These are phyloP conservation scores for Solanum virginianum DNA, from an alignment of 257 asterid genomes.

Conservation along the genomic window DNA sequence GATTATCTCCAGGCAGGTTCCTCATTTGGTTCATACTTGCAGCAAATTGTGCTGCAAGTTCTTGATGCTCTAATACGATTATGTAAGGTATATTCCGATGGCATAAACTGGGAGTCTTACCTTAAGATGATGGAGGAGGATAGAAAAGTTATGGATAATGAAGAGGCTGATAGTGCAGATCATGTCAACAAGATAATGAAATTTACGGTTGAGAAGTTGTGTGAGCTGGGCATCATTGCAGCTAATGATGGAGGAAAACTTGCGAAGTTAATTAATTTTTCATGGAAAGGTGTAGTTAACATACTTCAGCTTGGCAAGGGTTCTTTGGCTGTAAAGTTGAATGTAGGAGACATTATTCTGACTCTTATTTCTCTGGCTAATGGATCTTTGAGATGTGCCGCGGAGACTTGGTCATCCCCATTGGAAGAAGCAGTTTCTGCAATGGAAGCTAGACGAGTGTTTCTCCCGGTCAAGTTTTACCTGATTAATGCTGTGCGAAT, in stretches of 20 bases:
- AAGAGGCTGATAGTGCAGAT: conserved; percentile 34
- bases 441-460: conserved; percentile 76
- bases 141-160: conserved; percentile 17
- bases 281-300: conserved; percentile 95
- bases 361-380: conserved; percentile 69
- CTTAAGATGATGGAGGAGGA: conserved; percentile 14
- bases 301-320: conserved; percentile 90
- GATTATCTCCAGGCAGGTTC: conserved; percentile 39
- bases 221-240: conserved; percentile 83
- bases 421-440: conserved; percentile 35
- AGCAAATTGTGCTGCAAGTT: conserved; percentile 48
- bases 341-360: conserved; percentile 46
- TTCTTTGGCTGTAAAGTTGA: conserved; percentile 60
- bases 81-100: conserved; percentile 66
- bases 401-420: conserved; percentile 61
- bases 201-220: conserved; percentile 46
- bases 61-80: conserved; percentile 64
- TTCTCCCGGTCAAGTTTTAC: conserved; percentile 87
- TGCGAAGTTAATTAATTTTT: conserved; percentile 66
- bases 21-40: conserved; percentile 41
- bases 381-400: conserved; percentile 62
- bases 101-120: conserved; percentile 56
- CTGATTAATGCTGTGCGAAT: conserved; percentile 89
- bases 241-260: conserved; percentile 93
- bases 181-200: conserved; percentile 43